Evolutionary conservation across 2,329 filamentous ascomycete species (phyloP), one percentile per base, ranked within the genome.

Genomic region (Fusarium succisae): DNA sequence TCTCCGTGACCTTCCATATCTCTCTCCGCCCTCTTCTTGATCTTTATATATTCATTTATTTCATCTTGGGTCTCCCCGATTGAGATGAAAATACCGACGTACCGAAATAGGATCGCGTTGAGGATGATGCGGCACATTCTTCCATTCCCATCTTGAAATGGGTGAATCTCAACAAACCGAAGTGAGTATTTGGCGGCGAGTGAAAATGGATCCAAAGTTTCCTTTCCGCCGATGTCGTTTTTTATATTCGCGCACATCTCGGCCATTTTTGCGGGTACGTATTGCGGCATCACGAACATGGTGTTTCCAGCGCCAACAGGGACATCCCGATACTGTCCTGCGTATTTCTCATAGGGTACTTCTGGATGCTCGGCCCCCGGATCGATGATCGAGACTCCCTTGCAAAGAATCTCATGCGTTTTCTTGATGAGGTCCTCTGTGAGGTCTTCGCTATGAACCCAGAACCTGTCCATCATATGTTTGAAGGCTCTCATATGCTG

Each of bases 71-170:
- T n/a, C n/a, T 80, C 78, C 1, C 77, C 76, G 8, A 80, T 78
- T 0, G 71, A 22, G 1, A 79, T 24, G 0, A 78, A 41, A 1
- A 78, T 50, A 0, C 81, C 79, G 0, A 67, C 67, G 53, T 80
- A 82, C 3, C 80, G 81, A 2, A 82, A 63, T 0, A 84, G 61
- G 1, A 85, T 76, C 0, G 76, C 77, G 22, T 84, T 85, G 0
- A 84, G 75, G 5, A 85, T 76, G 17, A 85, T 75, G 1, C 82
- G 77, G 43, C 81, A 83, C 69, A 80, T 78, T 4, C 82, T 68
- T 0, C 82, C 82, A 35, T 85, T 85, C 0, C 82, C 83, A 32
- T 84, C 82, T 17, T 77, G 75, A 30, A 85, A 85, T 0, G 82
- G 83, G 15, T 85, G 82, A 4, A 84, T 84, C 12, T 77, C 76